Base-by-base conservation (phyloP, 1,139 yeast species). In the Candida sp. region DNA sequence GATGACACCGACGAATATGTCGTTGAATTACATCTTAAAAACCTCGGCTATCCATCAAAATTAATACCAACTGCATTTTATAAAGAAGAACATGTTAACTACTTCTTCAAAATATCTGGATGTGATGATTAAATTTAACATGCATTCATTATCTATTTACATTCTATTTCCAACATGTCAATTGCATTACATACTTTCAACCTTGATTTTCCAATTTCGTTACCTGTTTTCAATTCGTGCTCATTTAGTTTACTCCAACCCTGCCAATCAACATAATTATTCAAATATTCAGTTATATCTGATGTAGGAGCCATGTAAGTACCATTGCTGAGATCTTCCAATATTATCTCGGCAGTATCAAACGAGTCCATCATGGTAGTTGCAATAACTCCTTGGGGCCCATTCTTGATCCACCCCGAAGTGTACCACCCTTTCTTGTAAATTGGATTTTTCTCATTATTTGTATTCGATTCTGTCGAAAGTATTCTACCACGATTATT, bases 371-470 rank as follows among this genome's bases (percentile, higher is more conserved):
- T 76, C 87, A 93, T 88, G 0, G 99, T 89, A 12, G 87, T 77
- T 11, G 96, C 96, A 50, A 93, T 93, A 5, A 90, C 96, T 1
- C 99, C 99, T 33, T 79, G 77, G 6, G 97, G 89, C 0, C 97
- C 96, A 44, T 78, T 84, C 47, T 86, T 82, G 43, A 91, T 85
- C 99, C 99, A 93, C 0, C 99, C 99, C 4, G 93, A 73, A 1
- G 88, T 82, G 55, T 90, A 93, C 51, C 88, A 67, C 0, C 91
- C 87, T 1, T 73, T 69, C 22, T 51, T 58, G 41, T 47, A 63
- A 21, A 58, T 48, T 3, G 57, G 50, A 35, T 54, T 52, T 27
- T 50, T 58, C n/a, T 52, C 58, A 15, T 50, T 53, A 29, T 53
- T 55, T 1, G 59, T 51, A n/a, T 56, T 46, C 1, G 62, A 62